Base-by-base conservation (phyloP, 2,329 filamentous ascomycete species). In the Atkinsonella hypoxylon region DNA sequence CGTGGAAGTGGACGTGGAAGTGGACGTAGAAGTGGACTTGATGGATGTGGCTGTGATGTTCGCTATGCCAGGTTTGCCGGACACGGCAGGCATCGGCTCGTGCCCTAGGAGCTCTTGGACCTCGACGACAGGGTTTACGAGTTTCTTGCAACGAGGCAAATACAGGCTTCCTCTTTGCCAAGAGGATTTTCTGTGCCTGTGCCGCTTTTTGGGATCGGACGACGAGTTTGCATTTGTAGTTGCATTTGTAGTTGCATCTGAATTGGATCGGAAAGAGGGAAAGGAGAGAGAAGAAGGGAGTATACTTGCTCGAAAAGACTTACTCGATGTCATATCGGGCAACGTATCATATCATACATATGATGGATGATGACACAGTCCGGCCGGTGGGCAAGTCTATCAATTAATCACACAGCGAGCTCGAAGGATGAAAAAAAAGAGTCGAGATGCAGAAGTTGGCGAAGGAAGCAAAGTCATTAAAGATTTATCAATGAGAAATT, bases 321-420 rank as follows among this genome's bases (percentile, higher is more conserved):
- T 73, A 69, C 67, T 68, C 59, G 70, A 70, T 62, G 69, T 66
- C 70, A 72, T 73, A 58, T 59, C 67, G 65, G 64, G 64, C 61
- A 62, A 62, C 52, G 61, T 59, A 56, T 52, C 54, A 58, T n/a
- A n/a, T n/a, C n/a, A n/a, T n/a, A n/a, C n/a, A n/a, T n/a, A n/a
- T n/a, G n/a, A n/a, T n/a, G n/a, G n/a, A 56, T 53, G 55, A 59
- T 26, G 26, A 26, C 26, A 7, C 61, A 51, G 56, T 55, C 60
- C 59, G 58, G 58, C 59, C 41, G 31, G 42, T 13, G 22, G 42
- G 20, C 30, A 32, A 45, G 47, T 50, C 32, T 45, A 44, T 60
- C n/a, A n/a, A n/a, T n/a, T n/a, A n/a, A n/a, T n/a, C 63, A 59
- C 62, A 58, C 62, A 63, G 60, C 55, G 57, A 54, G 49, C 51